Base-by-base conservation (phyloP, 164 flowering plant genomes). In the Houttuynia cordata region DNA sequence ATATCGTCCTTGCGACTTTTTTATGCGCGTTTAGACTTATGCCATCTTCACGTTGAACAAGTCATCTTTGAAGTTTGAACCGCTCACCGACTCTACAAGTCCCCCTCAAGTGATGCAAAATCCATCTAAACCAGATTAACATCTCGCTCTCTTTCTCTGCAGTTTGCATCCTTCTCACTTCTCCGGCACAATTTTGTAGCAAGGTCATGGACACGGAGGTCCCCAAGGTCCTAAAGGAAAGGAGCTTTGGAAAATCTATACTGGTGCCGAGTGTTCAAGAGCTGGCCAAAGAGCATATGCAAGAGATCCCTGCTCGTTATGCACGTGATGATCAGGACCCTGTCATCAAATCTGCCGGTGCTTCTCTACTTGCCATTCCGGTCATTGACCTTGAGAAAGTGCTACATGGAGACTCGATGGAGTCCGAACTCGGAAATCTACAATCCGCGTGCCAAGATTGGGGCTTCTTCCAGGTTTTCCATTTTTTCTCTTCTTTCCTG, bases 251-350 rank as follows among this genome's bases (percentile, higher is more conserved):
- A 1, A 70, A 53, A 40, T 82, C 83, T 0, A 42, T 82, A 7
- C 45, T 70, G 8, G 83, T 80, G 6, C 82, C 86, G 0, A 73
- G 74, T 9, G 86, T 82, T 60, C 79, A 76, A 25, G 82, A 82
- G 62, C 59, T 80, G 59, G 76, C 74, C 37, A 82, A 73, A 61
- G 39, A 69, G 19, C 52, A 67, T 13, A 49, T 68, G 22, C 14
- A 12, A 65, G 55, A 50, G 0, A 50, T 82, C 67, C 87, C 84
- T n/a, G 50, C 70, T 15, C 63, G 82, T 9, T 82, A 82, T 56
- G 23, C 63, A 7, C 78, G 65, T 9, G 41, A 39, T 0, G 66
- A 70, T 53, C 68, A 67, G 13, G 76, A 76, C n/a, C 58, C 56
- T 1, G 3, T 8, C 24, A 23, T 23, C 56, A 7, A 0, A 10